Percentiles rank a stretch among this genome's conserved stretches.
Conservation (phyloP, 345 rosid species). For the Passiflora organensis region DNA sequence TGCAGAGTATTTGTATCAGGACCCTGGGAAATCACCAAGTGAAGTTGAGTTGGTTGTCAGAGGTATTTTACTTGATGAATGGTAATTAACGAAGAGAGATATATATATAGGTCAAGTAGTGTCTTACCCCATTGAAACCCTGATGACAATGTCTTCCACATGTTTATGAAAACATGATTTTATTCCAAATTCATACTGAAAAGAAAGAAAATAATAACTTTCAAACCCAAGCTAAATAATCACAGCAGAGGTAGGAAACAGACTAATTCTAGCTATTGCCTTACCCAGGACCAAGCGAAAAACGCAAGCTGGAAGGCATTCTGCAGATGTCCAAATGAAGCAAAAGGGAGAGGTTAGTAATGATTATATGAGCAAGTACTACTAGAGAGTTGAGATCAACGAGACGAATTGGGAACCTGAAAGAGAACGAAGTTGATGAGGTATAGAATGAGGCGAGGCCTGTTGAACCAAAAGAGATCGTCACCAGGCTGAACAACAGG, state of each 20-base stretch:
- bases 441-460: conserved; percentile 22
- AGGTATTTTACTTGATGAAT: no score
- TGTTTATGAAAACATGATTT: conserved; percentile 26
- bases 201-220: not conserved
- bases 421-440: conserved; percentile 27
- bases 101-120: no score
- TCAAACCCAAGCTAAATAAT: no score
- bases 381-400: not conserved
- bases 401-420: conserved; percentile 8
- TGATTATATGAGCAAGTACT: no score
- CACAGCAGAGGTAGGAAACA: no score
- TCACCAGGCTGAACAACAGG: conserved; percentile 23
- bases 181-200: conserved; percentile 16
- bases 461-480: conserved; percentile 25
- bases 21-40: conserved; percentile 12
- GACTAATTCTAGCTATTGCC: no score
- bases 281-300: conserved; percentile 27
- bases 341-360: not conserved
- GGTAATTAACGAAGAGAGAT: no score
- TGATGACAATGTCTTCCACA: conserved; percentile 20
- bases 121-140: conserved; percentile 29
- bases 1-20: conserved; percentile 21
- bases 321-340: conserved; percentile 5
- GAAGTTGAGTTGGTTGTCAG: not conserved
- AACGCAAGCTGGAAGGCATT: conserved; percentile 29